Base-by-base conservation (phyloP, 805 yeast species). In the Dipodascus geniculatus region DNA sequence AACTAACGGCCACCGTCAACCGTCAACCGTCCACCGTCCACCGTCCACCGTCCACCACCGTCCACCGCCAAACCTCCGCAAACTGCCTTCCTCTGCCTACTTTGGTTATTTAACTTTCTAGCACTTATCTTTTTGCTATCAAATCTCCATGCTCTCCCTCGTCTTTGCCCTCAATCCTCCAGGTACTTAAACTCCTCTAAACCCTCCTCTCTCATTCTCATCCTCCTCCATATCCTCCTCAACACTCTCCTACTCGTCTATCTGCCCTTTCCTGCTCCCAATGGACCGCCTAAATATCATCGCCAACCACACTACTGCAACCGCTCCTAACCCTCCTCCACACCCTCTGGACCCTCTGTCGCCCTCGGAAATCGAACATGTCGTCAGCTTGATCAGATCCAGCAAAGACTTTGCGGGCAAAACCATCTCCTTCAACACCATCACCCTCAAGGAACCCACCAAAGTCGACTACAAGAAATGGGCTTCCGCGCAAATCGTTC, bases 321-420 rank as follows among this genome's bases (percentile, higher is more conserved):
- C 54, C 22, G 48, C 28, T 42, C 28, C 50, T 17, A 24, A 35
- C 20, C 28, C 54, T 23, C 50, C 50, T n/a, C 71, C 71, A 16
- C 85, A 82, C 68, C 87, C 87, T 16, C 72, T 83, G 65, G 90
- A 85, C 70, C 91, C 90, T 9, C 76, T 85, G 58, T 69, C 83
- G 50, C 74, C 78, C 23, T 76, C 65, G 52, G 91, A 85, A 70
- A 81, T 85, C 64, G 73, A 74, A 61, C 73, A 78, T 14, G 81
- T 77, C 23, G 74, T 84, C n/a, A 64, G 68, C 42, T 66, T 80
- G 49, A 71, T 85, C 55, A 77, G 75, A 64, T 68, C 70, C 22
- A 64, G 76, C 57, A 38, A n/a, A 4, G 80, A 73, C 61, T 64
- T 70, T 49, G 78, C 78, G 20, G 71, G 67, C 51, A 57, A 62